A percentile compares a stretch with the other conserved stretches of the same genome.
Conservation (phyloP, 1,284 basidiomycete genomes). For the Laetiporus sulphureus region DNA sequence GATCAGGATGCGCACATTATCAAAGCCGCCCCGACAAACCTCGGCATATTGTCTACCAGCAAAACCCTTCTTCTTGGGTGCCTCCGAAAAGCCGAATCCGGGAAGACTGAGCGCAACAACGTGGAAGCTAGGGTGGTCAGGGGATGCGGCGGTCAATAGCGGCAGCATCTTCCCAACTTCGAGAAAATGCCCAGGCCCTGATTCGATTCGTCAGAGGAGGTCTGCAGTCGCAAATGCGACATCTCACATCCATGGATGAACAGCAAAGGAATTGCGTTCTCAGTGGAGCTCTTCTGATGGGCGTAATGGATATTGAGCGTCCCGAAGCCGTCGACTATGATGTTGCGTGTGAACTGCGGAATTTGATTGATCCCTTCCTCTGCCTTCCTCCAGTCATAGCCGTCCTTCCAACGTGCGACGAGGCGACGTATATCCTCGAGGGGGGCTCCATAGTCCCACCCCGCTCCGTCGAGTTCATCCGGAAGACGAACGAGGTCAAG, state of each 20-base stretch:
- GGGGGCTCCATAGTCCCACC: slow-evolving; percentile 34
- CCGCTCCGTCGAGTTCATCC: slow-evolving; percentile 33
- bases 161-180: slow-evolving; percentile 31
- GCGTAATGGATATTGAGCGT: slow-evolving; percentile 37
- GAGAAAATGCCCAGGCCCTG: slow-evolving; percentile 40
- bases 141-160: slow-evolving; percentile 16
- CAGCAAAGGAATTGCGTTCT: slow-evolving; percentile 37
- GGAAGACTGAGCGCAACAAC: slow-evolving; percentile 40
- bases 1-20: background rate
- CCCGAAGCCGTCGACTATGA: slow-evolving; percentile 31
- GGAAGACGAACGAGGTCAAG: slow-evolving; percentile 27
- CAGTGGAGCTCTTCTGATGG: slow-evolving; percentile 30
- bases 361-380: slow-evolving; percentile 35
- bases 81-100: slow-evolving; percentile 32
- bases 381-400: slow-evolving; percentile 37
- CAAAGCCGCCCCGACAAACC: slow-evolving; percentile 3
- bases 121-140: slow-evolving; percentile 33
- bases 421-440: slow-evolving; percentile 34
- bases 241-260: slow-evolving; percentile 44
- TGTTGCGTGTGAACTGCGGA: slow-evolving; percentile 38
- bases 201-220: background rate
- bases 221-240: background rate
- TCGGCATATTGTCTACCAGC: slow-evolving; percentile 20
- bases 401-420: slow-evolving; percentile 30
- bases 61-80: slow-evolving; percentile 30